Percentiles rank a stretch among this genome's conserved stretches.
These are phyloP conservation scores for Ascocoryne sarcoides DNA, from an alignment of 2,329 filamentous ascomycete genomes.

Conservation along the genomic window DNA sequence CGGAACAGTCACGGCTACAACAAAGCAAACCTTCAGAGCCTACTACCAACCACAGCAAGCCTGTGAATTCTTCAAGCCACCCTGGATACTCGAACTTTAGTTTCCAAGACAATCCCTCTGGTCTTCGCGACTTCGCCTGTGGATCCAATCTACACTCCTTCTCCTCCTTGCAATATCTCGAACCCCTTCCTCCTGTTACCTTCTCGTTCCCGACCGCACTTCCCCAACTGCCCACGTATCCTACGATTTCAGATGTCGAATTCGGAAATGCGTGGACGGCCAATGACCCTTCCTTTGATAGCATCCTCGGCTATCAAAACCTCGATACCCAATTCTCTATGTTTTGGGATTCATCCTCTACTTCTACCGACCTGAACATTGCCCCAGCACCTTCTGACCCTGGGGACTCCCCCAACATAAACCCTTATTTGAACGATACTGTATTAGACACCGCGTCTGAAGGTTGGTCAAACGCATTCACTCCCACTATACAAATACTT, in stretches of 20 bases:
- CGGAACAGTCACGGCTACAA: constrained; percentile 2
- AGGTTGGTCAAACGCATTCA: no score
- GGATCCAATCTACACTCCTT: neutral
- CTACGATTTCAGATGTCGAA: neutral
- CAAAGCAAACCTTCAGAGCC: constrained; percentile 2
- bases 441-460: no score
- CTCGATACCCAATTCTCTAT: neutral
- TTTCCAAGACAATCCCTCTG: constrained; percentile 1
- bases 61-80: constrained; percentile 9
- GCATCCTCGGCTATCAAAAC: neutral
- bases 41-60: constrained; percentile 11
- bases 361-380: no score
- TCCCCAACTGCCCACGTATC: neutral
- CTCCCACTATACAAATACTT: no score
- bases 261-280: neutral
- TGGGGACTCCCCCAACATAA: no score
- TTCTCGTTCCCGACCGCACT: neutral
- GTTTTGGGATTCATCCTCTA: neutral
- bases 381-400: no score
- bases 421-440: no score
- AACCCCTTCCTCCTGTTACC: neutral
- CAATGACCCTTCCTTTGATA: neutral
- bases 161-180: neutral
- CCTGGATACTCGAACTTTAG: constrained; percentile 9
- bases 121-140: neutral